Evolutionary conservation across 208 protist genomes (phyloP).

Genomic region (Angomonas ambiguus): DNA sequence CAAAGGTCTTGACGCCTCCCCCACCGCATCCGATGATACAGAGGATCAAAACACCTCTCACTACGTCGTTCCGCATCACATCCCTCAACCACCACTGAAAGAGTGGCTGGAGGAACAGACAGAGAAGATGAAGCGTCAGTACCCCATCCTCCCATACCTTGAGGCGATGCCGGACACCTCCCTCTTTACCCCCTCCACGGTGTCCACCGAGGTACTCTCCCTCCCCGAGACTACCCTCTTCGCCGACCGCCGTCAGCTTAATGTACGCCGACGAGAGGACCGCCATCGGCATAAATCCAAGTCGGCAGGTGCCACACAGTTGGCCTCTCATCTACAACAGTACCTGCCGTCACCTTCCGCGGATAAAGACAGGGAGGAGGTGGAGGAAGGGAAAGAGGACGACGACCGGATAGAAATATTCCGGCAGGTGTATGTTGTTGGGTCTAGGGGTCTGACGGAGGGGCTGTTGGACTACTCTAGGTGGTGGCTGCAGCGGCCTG

Average conservation of each 20-base stretch:
- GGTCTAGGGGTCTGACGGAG: slow-evolving; percentile 9
- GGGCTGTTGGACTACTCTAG: slow-evolving; percentile 27
- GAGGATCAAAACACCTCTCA: slow-evolving; percentile 15
- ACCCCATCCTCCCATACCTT: neutral
- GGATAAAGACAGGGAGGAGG: no score
- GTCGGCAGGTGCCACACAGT: slow-evolving; percentile 26
- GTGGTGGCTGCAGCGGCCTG: slow-evolving; percentile 52
- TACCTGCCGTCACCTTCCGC: no score
- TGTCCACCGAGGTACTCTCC: slow-evolving; percentile 14
- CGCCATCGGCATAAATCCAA: slow-evolving; percentile 26
- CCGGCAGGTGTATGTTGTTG: slow-evolving; percentile 28
- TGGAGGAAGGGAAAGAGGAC: neutral
- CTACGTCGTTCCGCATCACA: neutral
- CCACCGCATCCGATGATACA: no score
- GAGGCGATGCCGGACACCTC: slow-evolving; percentile 3
- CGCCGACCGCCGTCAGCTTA: slow-evolving; percentile 15
- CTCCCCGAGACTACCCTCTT: slow-evolving; percentile 23
- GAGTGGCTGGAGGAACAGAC: slow-evolving; percentile 7
- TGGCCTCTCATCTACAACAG: slow-evolving; percentile 17
- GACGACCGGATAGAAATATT: slow-evolving; percentile 15
- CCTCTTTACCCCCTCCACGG: slow-evolving; percentile 21
- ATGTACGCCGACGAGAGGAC: slow-evolving; percentile 18
- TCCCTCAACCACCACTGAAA: slow-evolving; percentile 5
- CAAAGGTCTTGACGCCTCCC: slow-evolving; percentile 17
- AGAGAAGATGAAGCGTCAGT: neutral